phyloP scores from a whole-genome alignment of 1,284 basidiomycete genomes.

The Ustanciosporium gigantosporum region DNA sequence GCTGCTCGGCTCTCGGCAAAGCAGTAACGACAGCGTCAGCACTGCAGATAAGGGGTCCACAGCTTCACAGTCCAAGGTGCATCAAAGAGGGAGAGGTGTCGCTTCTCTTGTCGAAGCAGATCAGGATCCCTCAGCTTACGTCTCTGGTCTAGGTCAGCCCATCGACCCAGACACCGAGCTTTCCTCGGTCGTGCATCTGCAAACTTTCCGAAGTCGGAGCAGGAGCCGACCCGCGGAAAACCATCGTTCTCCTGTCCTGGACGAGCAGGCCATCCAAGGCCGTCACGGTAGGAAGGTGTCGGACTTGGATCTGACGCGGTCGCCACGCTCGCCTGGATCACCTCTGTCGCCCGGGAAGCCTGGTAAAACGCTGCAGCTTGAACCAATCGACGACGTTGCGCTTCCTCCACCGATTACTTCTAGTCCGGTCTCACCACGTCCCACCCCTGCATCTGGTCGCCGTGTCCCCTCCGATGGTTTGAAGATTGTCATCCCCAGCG shows the following conservation, averaged over 20 bases:
- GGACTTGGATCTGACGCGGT: neutral
- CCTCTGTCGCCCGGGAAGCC: constrained; percentile 13
- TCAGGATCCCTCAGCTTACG: constrained; percentile 47
- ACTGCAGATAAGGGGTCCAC: neutral
- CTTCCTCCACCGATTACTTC: neutral
- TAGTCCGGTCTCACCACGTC: neutral
- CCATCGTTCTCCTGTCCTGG: constrained; percentile 1
- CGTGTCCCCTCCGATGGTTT: too few relatives aligned
- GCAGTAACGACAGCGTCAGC: constrained; percentile 32
- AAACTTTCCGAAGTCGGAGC: constrained; percentile 53
- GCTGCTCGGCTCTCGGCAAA: constrained; percentile 22
- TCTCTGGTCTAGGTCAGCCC: constrained; percentile 52
- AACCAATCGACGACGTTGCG: constrained; percentile 6
- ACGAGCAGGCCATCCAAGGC: neutral
- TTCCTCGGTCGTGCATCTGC: constrained; percentile 54
- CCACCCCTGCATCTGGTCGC: neutral
- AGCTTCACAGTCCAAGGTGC: neutral
- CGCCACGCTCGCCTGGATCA: neutral
- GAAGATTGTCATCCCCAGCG: neutral
- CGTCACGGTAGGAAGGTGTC: neutral
- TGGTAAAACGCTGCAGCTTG: constrained; percentile 9
- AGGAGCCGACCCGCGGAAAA: constrained; percentile 30
- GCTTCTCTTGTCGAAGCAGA: constrained; percentile 31
- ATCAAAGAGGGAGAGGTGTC: constrained; percentile 23
- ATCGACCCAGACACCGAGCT: constrained; percentile 58